Percentiles rank a stretch among this genome's conserved stretches.
Conservation (phyloP, 768 basidiomycete species). For the Tephrocybe sp. region DNA sequence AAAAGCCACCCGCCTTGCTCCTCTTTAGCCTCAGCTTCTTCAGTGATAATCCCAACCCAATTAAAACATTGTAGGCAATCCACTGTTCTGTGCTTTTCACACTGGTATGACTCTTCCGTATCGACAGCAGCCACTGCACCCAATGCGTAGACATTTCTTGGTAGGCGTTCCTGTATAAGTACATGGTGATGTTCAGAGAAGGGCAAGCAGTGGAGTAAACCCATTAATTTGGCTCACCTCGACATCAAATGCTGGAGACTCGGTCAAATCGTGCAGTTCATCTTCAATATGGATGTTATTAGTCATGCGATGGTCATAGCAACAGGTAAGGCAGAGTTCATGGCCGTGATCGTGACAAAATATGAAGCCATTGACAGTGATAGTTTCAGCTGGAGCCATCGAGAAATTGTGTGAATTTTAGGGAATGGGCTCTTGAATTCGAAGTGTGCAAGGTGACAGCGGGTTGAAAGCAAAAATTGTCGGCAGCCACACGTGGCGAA, state of each 20-base stretch:
- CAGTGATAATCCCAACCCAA: constrained; percentile 30
- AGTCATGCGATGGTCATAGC: constrained; percentile 29
- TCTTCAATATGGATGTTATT: constrained; percentile 32
- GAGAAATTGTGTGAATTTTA: too few relatives aligned
- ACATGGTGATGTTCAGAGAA: not conserved
- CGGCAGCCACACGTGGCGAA: too few relatives aligned
- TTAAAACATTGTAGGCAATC: constrained; percentile 34
- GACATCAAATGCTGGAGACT: constrained; percentile 18
- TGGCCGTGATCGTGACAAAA: constrained; percentile 33
- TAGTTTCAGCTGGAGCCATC: constrained; percentile 9
- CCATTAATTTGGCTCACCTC: constrained; percentile 16
- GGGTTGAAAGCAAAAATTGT: too few relatives aligned
- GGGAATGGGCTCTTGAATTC: too few relatives aligned
- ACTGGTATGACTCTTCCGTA: constrained; percentile 20
- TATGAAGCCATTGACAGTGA: constrained; percentile 28
- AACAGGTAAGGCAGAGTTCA: constrained; percentile 30
- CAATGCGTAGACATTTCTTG: constrained; percentile 22
- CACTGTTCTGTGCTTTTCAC: constrained; percentile 24
- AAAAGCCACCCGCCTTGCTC: constrained; percentile 23
- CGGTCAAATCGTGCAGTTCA: constrained; percentile 20
- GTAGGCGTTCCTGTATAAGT: constrained; percentile 22
- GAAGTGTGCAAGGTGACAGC: too few relatives aligned
- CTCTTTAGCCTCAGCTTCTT: constrained; percentile 23
- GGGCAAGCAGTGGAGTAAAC: not conserved
- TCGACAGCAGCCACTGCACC: constrained; percentile 17